Evolutionary conservation across 1,284 basidiomycete species (phyloP).

Genomic region (Coniophora puteana): DNA sequence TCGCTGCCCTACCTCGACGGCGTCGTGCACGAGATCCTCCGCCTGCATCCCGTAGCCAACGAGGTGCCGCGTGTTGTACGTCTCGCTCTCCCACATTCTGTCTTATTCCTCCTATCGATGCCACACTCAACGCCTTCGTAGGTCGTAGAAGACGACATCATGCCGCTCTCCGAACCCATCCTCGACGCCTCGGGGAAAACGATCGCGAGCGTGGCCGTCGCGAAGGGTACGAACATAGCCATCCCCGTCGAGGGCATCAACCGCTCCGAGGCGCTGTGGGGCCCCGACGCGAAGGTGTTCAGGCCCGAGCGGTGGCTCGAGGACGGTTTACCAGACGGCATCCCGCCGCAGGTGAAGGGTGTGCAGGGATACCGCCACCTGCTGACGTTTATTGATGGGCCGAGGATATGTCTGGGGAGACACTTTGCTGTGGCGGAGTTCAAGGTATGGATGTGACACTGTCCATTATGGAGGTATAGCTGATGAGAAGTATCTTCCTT

Average conservation of each 20-base stretch:
- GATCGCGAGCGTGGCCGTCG: slow-evolving; percentile 4
- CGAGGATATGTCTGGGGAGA: slow-evolving; percentile 14
- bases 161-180: slow-evolving; percentile 9
- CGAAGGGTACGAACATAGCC: not conserved
- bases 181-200: slow-evolving; percentile 4
- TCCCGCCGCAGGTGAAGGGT: slow-evolving; percentile 1
- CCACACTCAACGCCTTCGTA: slow-evolving; percentile 6
- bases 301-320: slow-evolving; percentile 71
- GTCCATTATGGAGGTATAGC: too few relatives aligned
- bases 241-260: not conserved
- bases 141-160: slow-evolving; percentile 6
- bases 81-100: slow-evolving; percentile 16
- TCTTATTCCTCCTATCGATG: not conserved
- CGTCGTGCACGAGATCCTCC: slow-evolving; percentile 11
- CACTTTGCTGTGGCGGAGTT: slow-evolving; percentile 15
- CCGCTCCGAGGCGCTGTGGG: slow-evolving; percentile 50
- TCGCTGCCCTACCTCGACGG: slow-evolving; percentile 12
- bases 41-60: slow-evolving; percentile 8
- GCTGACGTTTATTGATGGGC: slow-evolving; percentile 10
- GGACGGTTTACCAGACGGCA: not conserved
- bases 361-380: slow-evolving; percentile 7
- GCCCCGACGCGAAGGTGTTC: slow-evolving; percentile 63
- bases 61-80: slow-evolving; percentile 3
- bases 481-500: not conserved
- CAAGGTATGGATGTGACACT: slow-evolving; percentile 9